These are phyloP conservation scores for Nakaseomyces glabratus DNA, from an alignment of 1,139 yeast genomes.

Conservation along the genomic window DNA sequence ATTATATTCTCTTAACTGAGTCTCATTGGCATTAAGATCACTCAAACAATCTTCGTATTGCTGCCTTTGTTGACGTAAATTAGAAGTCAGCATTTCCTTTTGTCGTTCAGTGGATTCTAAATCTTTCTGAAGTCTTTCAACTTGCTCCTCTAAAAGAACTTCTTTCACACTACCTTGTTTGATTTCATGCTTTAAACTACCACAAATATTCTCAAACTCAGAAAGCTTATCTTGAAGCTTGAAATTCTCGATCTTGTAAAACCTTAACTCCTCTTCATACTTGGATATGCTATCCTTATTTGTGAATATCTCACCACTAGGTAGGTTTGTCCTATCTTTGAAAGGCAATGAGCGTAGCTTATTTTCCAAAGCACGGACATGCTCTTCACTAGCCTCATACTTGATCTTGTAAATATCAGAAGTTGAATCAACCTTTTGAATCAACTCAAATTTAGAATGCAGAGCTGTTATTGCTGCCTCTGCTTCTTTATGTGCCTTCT, in stretches of 20 bases:
- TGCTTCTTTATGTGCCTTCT: slow-evolving; percentile 30
- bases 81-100: slow-evolving; percentile 21
- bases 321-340: slow-evolving; percentile 25
- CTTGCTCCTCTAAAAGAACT: slow-evolving; percentile 25
- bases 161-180: slow-evolving; percentile 23
- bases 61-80: slow-evolving; percentile 53
- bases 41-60: slow-evolving; percentile 70
- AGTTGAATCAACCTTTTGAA: slow-evolving; percentile 19
- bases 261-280: slow-evolving; percentile 34
- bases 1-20: slow-evolving; percentile 47
- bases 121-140: slow-evolving; percentile 24
- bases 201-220: slow-evolving; percentile 22
- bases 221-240: slow-evolving; percentile 38
- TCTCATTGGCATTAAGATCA: slow-evolving; percentile 73
- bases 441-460: slow-evolving; percentile 28
- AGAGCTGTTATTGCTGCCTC: slow-evolving; percentile 27
- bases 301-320: slow-evolving; percentile 24
- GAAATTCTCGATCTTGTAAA: slow-evolving; percentile 33
- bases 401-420: slow-evolving; percentile 31
- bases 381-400: slow-evolving; percentile 37
- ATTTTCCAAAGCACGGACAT: slow-evolving; percentile 38
- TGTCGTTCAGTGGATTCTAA: slow-evolving; percentile 25
- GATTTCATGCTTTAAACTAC: slow-evolving; percentile 17
- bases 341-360: slow-evolving; percentile 32
- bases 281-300: slow-evolving; percentile 35